Evolutionary conservation across 371 early-diverging fungal genomes (phyloP).

Genomic region (Mortierella sp.): DNA sequence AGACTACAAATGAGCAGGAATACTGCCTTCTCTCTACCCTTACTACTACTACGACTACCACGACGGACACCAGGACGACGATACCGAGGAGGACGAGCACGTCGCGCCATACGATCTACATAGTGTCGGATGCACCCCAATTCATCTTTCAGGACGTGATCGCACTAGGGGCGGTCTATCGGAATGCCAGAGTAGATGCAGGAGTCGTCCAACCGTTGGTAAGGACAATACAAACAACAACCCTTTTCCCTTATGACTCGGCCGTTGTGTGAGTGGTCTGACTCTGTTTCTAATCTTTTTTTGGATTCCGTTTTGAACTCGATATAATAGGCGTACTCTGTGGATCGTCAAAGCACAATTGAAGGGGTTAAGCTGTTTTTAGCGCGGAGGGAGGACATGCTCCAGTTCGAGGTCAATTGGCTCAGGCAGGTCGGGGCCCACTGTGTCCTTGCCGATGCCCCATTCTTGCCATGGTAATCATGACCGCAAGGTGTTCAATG

Average conservation of each 20-base stretch:
- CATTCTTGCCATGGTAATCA: slow-evolving; percentile 73
- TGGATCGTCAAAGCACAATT: slow-evolving; percentile 72
- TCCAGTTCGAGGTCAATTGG: slow-evolving; percentile 65
- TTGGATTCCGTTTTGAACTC: background rate
- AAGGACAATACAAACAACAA: slow-evolving; percentile 2
- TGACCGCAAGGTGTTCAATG: background rate
- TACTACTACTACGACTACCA: background rate
- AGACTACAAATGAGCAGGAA: background rate
- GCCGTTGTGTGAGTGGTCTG: background rate
- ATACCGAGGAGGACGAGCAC: background rate
- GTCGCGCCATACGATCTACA: slow-evolving; percentile 70
- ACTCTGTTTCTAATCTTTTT: background rate
- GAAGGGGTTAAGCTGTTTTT: slow-evolving; percentile 63
- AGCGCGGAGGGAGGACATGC: slow-evolving; percentile 59
- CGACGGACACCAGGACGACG: background rate
- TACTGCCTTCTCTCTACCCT: background rate
- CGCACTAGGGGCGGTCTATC: slow-evolving; percentile 66
- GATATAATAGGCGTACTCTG: slow-evolving; percentile 72
- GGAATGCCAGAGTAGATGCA: slow-evolving; percentile 75
- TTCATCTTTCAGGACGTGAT: slow-evolving; percentile 77
- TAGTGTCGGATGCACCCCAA: slow-evolving; percentile 74
- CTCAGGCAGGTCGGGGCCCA: slow-evolving; percentile 65
- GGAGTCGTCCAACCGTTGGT: slow-evolving; percentile 78
- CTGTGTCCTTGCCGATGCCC: slow-evolving; percentile 78
- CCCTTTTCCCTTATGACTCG: background rate